Conservation (phyloP, 2,329 filamentous ascomycete species). For the Mycosphaerella sp. region DNA sequence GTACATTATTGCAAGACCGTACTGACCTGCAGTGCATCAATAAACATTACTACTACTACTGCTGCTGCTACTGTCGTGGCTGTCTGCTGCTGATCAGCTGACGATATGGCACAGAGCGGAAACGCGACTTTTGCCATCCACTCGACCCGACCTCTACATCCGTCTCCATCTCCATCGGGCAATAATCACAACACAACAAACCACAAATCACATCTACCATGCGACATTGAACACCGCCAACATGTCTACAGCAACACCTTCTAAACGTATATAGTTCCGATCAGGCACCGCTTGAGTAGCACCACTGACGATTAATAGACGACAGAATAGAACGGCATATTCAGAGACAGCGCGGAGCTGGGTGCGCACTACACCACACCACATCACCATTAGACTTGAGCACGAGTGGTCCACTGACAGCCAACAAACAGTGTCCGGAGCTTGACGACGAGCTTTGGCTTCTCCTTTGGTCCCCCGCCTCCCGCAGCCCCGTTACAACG, state of each 20-base stretch:
- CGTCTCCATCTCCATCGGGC: neutral
- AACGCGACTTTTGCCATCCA: neutral
- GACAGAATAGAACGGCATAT: slow-evolving; percentile 32
- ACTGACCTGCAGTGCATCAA: neutral
- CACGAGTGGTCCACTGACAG: too few relatives aligned
- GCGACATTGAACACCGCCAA: slow-evolving; percentile 5
- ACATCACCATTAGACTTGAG: too few relatives aligned
- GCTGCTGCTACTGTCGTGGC: too few relatives aligned
- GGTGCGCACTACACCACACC: slow-evolving; percentile 14
- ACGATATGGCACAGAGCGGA: neutral
- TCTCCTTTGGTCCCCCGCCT: slow-evolving; percentile 23
- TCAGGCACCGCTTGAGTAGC: too few relatives aligned
- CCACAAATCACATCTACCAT: slow-evolving; percentile 1
- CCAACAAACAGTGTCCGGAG: slow-evolving; percentile 18
- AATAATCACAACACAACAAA: neutral
- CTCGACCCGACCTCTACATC: neutral
- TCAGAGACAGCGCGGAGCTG: slow-evolving; percentile 32
- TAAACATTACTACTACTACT: too few relatives aligned
- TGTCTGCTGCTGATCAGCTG: neutral
- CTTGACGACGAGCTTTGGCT: slow-evolving; percentile 29
- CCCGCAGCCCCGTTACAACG: neutral
- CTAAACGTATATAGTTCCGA: slow-evolving; percentile 17
- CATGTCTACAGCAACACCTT: slow-evolving; percentile 28
- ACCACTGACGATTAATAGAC: slow-evolving; percentile 18
- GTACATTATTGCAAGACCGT: neutral